These are phyloP conservation scores for Cornus florida DNA, from an alignment of 148 eudicot genomes.

Conservation along the genomic window DNA sequence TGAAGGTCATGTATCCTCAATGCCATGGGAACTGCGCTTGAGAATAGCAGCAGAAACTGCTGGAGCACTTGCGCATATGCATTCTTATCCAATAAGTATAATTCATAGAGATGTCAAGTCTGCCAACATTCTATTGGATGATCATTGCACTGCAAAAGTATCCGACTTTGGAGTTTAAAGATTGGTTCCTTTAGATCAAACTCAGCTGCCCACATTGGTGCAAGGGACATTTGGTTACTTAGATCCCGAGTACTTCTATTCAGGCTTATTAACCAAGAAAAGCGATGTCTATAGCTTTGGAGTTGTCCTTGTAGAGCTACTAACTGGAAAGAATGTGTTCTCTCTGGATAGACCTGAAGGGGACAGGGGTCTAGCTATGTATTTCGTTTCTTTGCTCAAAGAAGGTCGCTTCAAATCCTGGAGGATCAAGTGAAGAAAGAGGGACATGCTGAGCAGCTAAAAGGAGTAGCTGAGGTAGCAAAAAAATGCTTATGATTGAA, in stretches of 20 bases:
- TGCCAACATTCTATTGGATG: slow-evolving; percentile 22
- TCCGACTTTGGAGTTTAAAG: slow-evolving; percentile 25
- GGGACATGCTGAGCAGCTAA: not conserved
- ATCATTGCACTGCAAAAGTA: slow-evolving; percentile 15
- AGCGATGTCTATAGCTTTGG: slow-evolving; percentile 20
- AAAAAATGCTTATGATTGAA: slow-evolving; percentile 8
- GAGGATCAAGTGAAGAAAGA: not conserved
- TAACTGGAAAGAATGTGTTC: slow-evolving; percentile 18
- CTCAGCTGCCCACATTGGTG: slow-evolving; percentile 20
- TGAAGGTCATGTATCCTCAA: not conserved
- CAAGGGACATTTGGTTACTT: slow-evolving; percentile 23
- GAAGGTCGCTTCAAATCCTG: not conserved
- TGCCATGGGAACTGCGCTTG: not conserved
- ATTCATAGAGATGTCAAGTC: slow-evolving; percentile 26
- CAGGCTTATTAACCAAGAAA: slow-evolving; percentile 20
- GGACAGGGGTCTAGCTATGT: slow-evolving; percentile 1
- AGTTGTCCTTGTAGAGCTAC: slow-evolving; percentile 24
- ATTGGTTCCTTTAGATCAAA: slow-evolving; percentile 14
- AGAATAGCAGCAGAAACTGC: slow-evolving; percentile 22
- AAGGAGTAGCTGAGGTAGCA: slow-evolving; percentile 16
- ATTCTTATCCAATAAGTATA: slow-evolving; percentile 8
- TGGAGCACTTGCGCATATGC: slow-evolving; percentile 22
- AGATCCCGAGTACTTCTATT: slow-evolving; percentile 24
- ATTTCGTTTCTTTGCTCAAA: slow-evolving; percentile 6
- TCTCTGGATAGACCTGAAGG: slow-evolving; percentile 9